Percentiles rank a stretch among this genome's conserved stretches.
Conservation (phyloP, 345 rosid species). For the Eutrema yunnanense region DNA sequence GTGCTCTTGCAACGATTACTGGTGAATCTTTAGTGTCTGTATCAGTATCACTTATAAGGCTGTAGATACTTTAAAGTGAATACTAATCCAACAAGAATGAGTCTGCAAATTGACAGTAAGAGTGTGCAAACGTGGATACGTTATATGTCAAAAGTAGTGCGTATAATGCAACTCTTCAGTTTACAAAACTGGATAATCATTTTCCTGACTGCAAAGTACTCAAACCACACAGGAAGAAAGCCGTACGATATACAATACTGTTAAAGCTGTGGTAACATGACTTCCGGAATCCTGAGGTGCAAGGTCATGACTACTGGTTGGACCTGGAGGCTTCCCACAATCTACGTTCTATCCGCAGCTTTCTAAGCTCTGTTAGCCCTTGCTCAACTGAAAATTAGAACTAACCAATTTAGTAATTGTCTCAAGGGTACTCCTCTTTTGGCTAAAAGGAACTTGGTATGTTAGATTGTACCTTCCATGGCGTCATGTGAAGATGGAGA, state of each 20-base stretch:
- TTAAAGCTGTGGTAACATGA: constrained; percentile 17
- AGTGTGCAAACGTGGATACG: constrained; percentile 16
- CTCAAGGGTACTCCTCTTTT: background rate
- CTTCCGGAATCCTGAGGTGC: background rate
- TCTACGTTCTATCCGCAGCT: constrained; percentile 73
- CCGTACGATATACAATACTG: constrained; percentile 8
- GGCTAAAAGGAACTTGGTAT: background rate
- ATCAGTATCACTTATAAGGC: background rate
- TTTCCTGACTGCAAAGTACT: constrained; percentile 15
- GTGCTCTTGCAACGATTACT: constrained; percentile 74
- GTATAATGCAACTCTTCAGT: constrained; percentile 8
- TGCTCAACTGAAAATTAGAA: constrained; percentile 57
- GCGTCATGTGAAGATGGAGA: constrained; percentile 86
- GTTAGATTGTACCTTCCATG: constrained; percentile 57
- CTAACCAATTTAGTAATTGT: background rate
- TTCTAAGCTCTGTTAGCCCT: constrained; percentile 83
- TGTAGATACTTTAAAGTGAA: background rate
- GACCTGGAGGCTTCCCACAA: constrained; percentile 85
- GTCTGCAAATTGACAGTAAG: background rate
- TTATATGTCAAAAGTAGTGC: constrained; percentile 19
- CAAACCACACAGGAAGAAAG: constrained; percentile 9
- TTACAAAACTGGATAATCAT: constrained; percentile 30
- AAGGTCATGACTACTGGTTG: constrained; percentile 26
- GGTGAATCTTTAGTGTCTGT: constrained; percentile 37
- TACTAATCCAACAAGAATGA: background rate